phyloP scores from a whole-genome alignment of 108 stramenopile genomes.

The Stephanodiscus triporus region DNA sequence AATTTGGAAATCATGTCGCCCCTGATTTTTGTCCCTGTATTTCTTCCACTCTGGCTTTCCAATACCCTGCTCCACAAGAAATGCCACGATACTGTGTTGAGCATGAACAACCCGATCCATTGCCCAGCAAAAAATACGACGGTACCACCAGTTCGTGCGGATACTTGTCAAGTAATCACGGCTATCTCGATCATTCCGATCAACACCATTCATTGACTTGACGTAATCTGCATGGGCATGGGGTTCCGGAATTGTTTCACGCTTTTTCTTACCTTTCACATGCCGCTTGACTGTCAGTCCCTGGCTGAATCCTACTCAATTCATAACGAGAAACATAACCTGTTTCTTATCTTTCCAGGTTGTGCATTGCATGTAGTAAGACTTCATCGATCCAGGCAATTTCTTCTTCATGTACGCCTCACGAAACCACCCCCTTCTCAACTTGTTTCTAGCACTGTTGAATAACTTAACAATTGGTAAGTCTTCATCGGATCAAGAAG shows the following conservation, averaged over 20 bases:
- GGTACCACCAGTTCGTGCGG: too few relatives aligned
- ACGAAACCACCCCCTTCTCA: slow-evolving; percentile 19
- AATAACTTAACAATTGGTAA: slow-evolving; percentile 22
- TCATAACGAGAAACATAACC: slow-evolving; percentile 9
- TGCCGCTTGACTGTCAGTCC: neutral
- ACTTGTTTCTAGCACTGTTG: slow-evolving; percentile 4
- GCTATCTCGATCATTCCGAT: too few relatives aligned
- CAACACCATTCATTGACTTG: too few relatives aligned
- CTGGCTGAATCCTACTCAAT: too few relatives aligned
- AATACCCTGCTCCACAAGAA: too few relatives aligned
- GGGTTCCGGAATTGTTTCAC: too few relatives aligned
- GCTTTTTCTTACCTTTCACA: neutral
- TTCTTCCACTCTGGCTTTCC: neutral
- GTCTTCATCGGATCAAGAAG: neutral
- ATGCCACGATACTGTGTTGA: too few relatives aligned
- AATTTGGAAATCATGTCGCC: slow-evolving; percentile 3
- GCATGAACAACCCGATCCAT: too few relatives aligned
- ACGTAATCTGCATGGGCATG: too few relatives aligned
- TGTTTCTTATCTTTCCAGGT: slow-evolving; percentile 16
- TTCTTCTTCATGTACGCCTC: slow-evolving; percentile 15
- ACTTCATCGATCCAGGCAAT: too few relatives aligned
- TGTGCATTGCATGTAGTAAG: slow-evolving; percentile 11
- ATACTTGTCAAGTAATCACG: too few relatives aligned
- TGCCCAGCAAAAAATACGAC: too few relatives aligned
- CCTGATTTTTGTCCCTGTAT: neutral